A percentile compares a stretch with the other conserved stretches of the same genome.
phyloP scores from a whole-genome alignment of 2,329 filamentous ascomycete genomes.

The Metarhizium anisopliae region DNA sequence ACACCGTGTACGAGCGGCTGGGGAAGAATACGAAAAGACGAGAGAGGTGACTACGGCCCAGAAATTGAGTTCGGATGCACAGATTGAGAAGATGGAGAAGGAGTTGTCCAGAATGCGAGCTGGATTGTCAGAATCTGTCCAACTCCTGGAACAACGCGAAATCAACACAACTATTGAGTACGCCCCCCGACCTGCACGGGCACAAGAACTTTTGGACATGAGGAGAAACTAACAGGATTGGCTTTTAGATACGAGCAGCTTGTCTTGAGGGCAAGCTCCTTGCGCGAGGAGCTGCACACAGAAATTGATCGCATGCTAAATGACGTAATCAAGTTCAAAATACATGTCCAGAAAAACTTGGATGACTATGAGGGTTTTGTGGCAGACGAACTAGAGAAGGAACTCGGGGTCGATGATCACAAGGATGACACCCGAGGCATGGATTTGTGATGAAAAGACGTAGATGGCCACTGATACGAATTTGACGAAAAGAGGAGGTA shows the following conservation, averaged over 20 bases:
- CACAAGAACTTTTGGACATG: not conserved
- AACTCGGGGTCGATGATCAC: conserved; percentile 57
- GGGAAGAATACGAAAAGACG: conserved; percentile 89
- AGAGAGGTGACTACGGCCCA: conserved; percentile 80
- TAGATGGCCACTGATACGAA: not conserved
- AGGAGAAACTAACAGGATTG: not conserved
- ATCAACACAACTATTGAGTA: conserved; percentile 96
- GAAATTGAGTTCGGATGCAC: conserved; percentile 79
- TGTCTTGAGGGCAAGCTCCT: conserved; percentile 69
- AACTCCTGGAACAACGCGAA: conserved; percentile 87
- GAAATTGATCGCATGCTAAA: conserved; percentile 94
- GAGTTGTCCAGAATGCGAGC: conserved; percentile 90
- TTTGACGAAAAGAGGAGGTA: not conserved
- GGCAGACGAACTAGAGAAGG: conserved; percentile 82
- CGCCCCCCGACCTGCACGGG: conserved; percentile 24
- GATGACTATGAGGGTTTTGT: conserved; percentile 95
- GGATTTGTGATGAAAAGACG: conserved; percentile 19
- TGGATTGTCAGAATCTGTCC: conserved; percentile 74
- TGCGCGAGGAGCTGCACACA: conserved; percentile 96
- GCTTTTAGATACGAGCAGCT: conserved; percentile 75
- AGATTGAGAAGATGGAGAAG: conserved; percentile 98
- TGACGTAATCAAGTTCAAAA: conserved; percentile 97
- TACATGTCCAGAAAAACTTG: conserved; percentile 85
- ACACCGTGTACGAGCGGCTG: conserved; percentile 77
- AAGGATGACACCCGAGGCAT: conserved; percentile 43